Conservation (phyloP, 176 grass and related monocot genomes). For the Oryza coarctata region DNA sequence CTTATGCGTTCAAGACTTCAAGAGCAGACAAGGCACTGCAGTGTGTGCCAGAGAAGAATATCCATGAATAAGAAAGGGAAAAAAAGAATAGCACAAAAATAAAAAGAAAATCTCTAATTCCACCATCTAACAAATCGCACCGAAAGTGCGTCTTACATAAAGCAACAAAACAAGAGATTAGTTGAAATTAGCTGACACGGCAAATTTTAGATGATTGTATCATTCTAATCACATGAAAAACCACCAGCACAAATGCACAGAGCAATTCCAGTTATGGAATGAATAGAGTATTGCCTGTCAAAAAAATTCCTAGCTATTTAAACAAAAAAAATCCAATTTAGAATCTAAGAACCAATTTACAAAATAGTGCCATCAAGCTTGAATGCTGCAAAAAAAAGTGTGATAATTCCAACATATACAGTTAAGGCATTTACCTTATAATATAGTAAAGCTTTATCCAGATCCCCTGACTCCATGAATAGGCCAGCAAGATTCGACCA, state of each 20-base stretch:
- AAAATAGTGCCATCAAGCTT: neutral
- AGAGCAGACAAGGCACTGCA: neutral
- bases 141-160: neutral
- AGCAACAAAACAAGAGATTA: neutral
- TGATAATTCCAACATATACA: neutral
- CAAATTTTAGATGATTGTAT: neutral
- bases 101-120: neutral
- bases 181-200: neutral
- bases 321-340: constrained; percentile 6
- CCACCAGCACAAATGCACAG: neutral
- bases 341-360: neutral
- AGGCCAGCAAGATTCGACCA: constrained; percentile 97
- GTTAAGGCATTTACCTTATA: constrained; percentile 62
- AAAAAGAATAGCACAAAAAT: neutral
- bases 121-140: neutral
- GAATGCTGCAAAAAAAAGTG: neutral
- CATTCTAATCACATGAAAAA: neutral
- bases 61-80: neutral
- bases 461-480: constrained; percentile 90
- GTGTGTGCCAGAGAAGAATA: neutral
- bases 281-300: neutral
- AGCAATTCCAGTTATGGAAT: neutral
- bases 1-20: neutral
- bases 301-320: neutral
- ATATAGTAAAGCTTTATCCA: constrained; percentile 76